phyloP scores from a whole-genome alignment of 2,329 filamentous ascomycete genomes.

The Alternaria ethzedia region DNA sequence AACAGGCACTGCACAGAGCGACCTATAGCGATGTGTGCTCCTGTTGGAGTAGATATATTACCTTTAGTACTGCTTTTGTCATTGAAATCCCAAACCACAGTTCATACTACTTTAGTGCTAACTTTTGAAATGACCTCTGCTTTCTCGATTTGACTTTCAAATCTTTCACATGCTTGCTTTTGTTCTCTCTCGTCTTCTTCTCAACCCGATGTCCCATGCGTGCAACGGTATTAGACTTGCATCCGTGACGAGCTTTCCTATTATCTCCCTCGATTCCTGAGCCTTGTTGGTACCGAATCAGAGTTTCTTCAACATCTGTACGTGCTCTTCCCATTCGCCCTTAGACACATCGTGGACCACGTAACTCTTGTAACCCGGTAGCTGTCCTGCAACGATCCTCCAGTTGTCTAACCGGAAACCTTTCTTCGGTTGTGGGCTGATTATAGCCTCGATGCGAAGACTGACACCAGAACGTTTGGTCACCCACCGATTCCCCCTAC shows the following conservation, averaged over 20 bases:
- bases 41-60: too few species aligned
- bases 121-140: background rate
- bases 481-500: too few species aligned
- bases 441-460: too few species aligned
- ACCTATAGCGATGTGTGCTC: too few species aligned
- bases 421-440: too few species aligned
- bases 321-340: background rate
- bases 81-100: rapidly evolving
- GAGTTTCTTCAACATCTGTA: background rate
- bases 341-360: too few species aligned
- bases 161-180: background rate
- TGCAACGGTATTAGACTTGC: background rate
- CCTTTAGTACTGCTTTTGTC: background rate
- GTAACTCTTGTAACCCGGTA: too few species aligned
- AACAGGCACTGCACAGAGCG: too few species aligned
- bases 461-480: too few species aligned
- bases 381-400: too few species aligned
- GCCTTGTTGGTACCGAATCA: background rate
- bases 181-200: background rate
- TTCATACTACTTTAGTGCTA: background rate
- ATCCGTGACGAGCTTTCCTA: background rate
- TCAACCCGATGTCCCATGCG: background rate
- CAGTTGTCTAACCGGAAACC: too few species aligned
- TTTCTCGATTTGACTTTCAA: background rate
- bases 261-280: background rate